Evolutionary conservation across 805 yeast genomes (phyloP).

Genomic region (Danielozyma ontarioensis): DNA sequence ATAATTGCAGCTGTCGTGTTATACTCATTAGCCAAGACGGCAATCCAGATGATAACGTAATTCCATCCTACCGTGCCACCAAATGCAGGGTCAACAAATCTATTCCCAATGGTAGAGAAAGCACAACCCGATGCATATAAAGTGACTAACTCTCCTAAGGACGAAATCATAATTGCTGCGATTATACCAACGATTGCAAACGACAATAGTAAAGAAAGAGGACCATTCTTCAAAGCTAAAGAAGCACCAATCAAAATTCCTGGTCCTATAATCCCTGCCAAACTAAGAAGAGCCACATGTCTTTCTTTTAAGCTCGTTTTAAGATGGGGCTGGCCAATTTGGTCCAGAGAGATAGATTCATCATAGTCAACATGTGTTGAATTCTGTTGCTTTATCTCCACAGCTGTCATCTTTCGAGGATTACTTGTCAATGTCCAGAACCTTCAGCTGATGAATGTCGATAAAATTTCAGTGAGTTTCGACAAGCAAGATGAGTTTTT

Average conservation of each 20-base stretch:
- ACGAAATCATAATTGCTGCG: conserved; percentile 51
- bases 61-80: conserved; percentile 54
- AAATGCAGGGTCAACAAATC: conserved; percentile 48
- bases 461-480: too few relatives aligned
- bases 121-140: conserved; percentile 47
- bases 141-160: conserved; percentile 53
- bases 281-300: conserved; percentile 46
- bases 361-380: too few relatives aligned
- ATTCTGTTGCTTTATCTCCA: too few relatives aligned
- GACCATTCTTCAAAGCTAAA: conserved; percentile 43
- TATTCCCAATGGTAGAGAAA: conserved; percentile 47
- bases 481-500: too few relatives aligned
- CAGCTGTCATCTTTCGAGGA: too few relatives aligned
- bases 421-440: too few relatives aligned
- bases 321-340: conserved; percentile 27
- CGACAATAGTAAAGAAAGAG: conserved; percentile 48
- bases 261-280: conserved; percentile 59
- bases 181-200: conserved; percentile 49
- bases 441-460: too few relatives aligned
- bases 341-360: too few relatives aligned
- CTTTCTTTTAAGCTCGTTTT: conserved; percentile 46
- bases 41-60: conserved; percentile 53
- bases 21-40: conserved; percentile 51
- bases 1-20: conserved; percentile 48
- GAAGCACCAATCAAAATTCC: conserved; percentile 54